Base-by-base conservation (phyloP, 306 rosid species). In the Begonia fuchsioides region DNA sequence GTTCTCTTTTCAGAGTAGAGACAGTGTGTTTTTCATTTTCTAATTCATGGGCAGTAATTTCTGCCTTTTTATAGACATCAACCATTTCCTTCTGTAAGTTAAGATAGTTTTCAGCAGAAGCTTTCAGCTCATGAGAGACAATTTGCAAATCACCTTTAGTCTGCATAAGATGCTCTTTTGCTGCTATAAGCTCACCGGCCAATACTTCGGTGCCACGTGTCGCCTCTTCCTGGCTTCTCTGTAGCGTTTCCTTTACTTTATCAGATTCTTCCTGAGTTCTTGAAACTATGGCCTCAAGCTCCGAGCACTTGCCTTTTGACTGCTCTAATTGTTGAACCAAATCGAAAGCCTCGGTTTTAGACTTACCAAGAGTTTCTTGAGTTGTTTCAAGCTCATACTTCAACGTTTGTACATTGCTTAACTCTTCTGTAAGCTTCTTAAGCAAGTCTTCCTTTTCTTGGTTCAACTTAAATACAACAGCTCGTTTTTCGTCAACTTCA, bases 41-140 rank as follows among this genome's bases (percentile, higher is more conserved):
- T 64, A 90, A 64, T 60, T 73, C 67, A 61, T 53, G 53, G 6
- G 71, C 68, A 41, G 74, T 57, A 49, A 54, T 72, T 67, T 82
- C 94, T 2, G 87, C 90, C 55, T 54, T 77, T 68, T 75, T 77
- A 68, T 69, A 75, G 39, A 72, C 64, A 32, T 63, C 87, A 32
- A 50, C 56, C 70, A 90, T 58, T 68, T 90, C 87, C 40, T 56
- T 58, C 68, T 77, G 82, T 38, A 90, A 80, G 65, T 63, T 58
- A 65, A 69, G 74, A 2, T 64, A 60, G 38, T 56, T 69, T 77
- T 79, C 87, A 16, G 62, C 67, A 8, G 61, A 55, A 49, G 71
- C 15, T 5, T 61, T 50, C 52, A 79, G 57, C 39, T 90, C 94
- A 17, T 49, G 11, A 44, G 87, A 75, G 47, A 50, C 46, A 14